These are phyloP conservation scores for Agrocybe chaxingu DNA, from an alignment of 768 basidiomycete species.

Conservation along the genomic window DNA sequence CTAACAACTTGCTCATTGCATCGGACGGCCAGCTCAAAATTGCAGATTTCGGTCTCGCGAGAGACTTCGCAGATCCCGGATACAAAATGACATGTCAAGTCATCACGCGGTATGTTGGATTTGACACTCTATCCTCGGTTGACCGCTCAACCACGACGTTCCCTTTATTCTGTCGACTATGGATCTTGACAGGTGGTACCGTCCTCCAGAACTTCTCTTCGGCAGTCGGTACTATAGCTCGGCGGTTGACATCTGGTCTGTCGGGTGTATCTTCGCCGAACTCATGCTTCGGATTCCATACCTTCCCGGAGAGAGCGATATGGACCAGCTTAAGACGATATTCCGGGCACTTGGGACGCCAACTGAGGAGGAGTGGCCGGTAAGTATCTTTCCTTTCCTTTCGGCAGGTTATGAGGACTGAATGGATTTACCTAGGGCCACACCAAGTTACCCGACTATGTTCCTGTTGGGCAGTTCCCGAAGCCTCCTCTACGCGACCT, in stretches of 20 bases:
- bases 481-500: slow-evolving; percentile 79
- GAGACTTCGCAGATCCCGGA: slow-evolving; percentile 93
- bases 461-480: slow-evolving; percentile 82
- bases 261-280: slow-evolving; percentile 97
- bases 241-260: slow-evolving; percentile 95
- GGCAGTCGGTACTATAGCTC: slow-evolving; percentile 89
- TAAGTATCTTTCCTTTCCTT: slow-evolving; percentile 31
- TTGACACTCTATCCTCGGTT: no score
- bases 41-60: slow-evolving; percentile 97
- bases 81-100: slow-evolving; percentile 98
- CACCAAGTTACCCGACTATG: slow-evolving; percentile 86
- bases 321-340: slow-evolving; percentile 94
- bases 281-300: slow-evolving; percentile 96
- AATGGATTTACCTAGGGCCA: slow-evolving; percentile 60
- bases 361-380: slow-evolving; percentile 97
- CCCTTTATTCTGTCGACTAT: background rate
- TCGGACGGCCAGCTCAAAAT: slow-evolving; percentile 91
- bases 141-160: background rate
- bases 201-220: slow-evolving; percentile 92
- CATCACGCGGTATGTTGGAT: slow-evolving; percentile 78
- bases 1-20: slow-evolving; percentile 95
- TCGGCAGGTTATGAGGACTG: background rate
- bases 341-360: slow-evolving; percentile 96
- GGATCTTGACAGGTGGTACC: slow-evolving; percentile 77
- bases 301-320: slow-evolving; percentile 90